Evolutionary conservation across 2,329 filamentous ascomycete species (phyloP), one percentile per base, ranked within the genome.

Genomic region (Chrysoporthe puriensis): DNA sequence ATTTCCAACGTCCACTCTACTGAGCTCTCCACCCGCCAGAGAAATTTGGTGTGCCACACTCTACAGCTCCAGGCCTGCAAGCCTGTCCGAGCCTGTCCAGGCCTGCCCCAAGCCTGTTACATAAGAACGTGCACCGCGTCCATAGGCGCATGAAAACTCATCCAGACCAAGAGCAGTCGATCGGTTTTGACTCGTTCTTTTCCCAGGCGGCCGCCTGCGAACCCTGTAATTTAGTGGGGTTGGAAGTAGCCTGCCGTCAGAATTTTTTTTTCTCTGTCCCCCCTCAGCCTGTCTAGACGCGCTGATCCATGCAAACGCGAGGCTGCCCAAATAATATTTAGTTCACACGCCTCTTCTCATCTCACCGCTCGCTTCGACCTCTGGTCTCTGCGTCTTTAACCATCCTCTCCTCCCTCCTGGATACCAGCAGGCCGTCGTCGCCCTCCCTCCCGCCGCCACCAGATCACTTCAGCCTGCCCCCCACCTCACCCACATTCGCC

Each of bases 211-310:
- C 18, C 36, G 32, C 18, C 40, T 0, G 36, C 21, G 57, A 43
- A 61, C 59, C 59, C 59, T 61, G 58, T 44, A 21, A 21, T 14
- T 34, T 34, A 46, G 59, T 61, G 59, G 59, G 59, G 59, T 46
- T 6, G 14, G 21, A 21, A 18, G 48, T 52, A 62, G 50, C 34
- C 48, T 36, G 57, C 50, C 36, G 56, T 59, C 66, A 68, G 66
- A 68, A 34, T 68, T 68, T 68, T 65, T 58, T n/a, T 42, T 61
- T 61, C 40, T 50, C 21, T n/a, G 3, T 56, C 54, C 54, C 54
- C 48, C 58, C 62, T 56, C 26, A 44, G 60, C 52, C 62, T 43
- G 40, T 32, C 32, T 42, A 50, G 18, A 36, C 60, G 52, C 7
- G 40, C 43, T 67, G 54, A 59, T 64, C 61, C 65, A 67, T 67